Conservation (phyloP, 768 basidiomycete genomes). For the Suillus lakei region DNA sequence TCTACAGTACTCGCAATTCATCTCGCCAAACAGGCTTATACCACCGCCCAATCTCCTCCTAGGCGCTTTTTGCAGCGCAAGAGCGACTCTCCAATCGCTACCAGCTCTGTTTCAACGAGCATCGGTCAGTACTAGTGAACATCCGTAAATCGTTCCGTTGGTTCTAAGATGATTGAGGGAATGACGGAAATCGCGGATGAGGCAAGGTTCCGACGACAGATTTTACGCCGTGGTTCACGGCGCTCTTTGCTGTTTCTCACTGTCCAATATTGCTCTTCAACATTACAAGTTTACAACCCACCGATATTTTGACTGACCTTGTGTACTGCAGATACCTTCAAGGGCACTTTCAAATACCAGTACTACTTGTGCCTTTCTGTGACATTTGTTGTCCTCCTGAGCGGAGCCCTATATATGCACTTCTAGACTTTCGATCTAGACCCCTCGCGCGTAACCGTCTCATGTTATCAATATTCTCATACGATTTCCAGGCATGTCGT, state of each 20-base stretch:
- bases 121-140: neutral
- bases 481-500: neutral
- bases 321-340: neutral
- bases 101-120: neutral
- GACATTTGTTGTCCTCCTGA: neutral
- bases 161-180: neutral
- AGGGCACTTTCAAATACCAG: neutral
- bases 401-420: neutral
- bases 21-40: neutral
- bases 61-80: constrained; percentile 3
- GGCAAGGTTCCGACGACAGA: neutral
- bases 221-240: neutral
- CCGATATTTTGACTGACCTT: too few species aligned
- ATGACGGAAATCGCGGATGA: neutral
- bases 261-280: neutral
- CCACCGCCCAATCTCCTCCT: neutral
- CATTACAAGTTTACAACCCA: too few species aligned
- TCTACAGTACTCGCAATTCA: neutral
- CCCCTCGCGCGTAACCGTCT: neutral
- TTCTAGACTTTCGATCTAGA: neutral
- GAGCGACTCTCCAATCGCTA: neutral
- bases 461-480: neutral
- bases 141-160: neutral
- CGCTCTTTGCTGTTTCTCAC: neutral
- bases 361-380: neutral